A percentile compares a stretch with the other conserved stretches of the same genome.
phyloP scores from a whole-genome alignment of 2,329 filamentous ascomycete species.

The Alternaria arbusti region DNA sequence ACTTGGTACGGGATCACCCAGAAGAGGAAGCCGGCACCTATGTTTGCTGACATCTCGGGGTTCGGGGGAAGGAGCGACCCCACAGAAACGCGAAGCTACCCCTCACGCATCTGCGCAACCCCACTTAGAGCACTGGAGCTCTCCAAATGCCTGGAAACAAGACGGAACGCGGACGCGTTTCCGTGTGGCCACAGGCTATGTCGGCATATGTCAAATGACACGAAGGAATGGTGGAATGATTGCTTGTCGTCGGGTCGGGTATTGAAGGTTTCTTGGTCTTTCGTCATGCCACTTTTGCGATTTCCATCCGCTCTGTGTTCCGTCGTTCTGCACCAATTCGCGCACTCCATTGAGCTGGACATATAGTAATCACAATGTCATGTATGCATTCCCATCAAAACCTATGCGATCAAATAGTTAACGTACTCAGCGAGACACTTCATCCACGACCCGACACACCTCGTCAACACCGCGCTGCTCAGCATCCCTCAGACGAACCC shows the following conservation, averaged over 20 bases:
- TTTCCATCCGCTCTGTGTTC: background rate
- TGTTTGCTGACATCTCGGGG: background rate
- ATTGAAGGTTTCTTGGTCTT: background rate
- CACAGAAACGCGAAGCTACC: slow-evolving; percentile 7
- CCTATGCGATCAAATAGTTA: background rate
- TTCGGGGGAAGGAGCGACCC: slow-evolving; percentile 6
- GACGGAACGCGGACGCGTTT: slow-evolving; percentile 1
- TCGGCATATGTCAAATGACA: slow-evolving; percentile 9
- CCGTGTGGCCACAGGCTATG: slow-evolving; percentile 3
- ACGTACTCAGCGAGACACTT: slow-evolving; percentile 73
- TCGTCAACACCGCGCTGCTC: slow-evolving; percentile 78
- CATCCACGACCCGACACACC: slow-evolving; percentile 79
- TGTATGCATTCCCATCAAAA: slow-evolving; percentile 1
- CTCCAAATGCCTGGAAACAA: background rate
- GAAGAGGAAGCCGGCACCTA: slow-evolving; percentile 6
- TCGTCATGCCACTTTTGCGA: background rate
- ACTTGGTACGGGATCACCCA: background rate
- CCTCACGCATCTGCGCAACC: slow-evolving; percentile 7
- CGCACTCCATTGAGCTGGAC: background rate
- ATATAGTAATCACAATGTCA: slow-evolving; percentile 2
- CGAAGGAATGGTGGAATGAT: background rate
- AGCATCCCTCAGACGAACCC: slow-evolving; percentile 85
- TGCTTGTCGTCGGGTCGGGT: slow-evolving; percentile 4
- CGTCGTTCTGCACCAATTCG: background rate
- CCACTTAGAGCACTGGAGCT: slow-evolving; percentile 3